Evolutionary conservation across 2,329 filamentous ascomycete genomes (phyloP).

Genomic region (Aspergillus piperis): DNA sequence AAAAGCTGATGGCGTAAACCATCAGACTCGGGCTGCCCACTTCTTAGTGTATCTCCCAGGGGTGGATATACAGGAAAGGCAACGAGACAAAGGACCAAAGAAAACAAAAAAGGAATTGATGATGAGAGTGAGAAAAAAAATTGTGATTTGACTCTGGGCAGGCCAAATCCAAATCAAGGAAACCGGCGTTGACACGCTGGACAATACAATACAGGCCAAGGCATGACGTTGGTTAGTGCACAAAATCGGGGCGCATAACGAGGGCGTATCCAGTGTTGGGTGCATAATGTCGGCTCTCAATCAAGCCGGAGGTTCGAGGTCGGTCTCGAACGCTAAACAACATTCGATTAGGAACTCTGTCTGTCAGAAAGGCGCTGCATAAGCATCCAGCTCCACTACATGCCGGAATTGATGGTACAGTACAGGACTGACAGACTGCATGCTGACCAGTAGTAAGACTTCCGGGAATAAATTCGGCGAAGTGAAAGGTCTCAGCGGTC

Average conservation of each 20-base stretch:
- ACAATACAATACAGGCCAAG: not conserved
- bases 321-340: conserved; percentile 1
- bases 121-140: not conserved
- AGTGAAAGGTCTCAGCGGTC: not conserved
- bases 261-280: not conserved
- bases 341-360: not conserved
- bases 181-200: not conserved
- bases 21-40: not conserved
- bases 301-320: conserved; percentile 6
- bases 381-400: not conserved
- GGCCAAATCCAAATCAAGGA: not conserved
- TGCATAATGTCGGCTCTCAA: not conserved
- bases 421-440: not conserved
- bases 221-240: conserved; percentile 3
- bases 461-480: not conserved
- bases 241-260: not conserved
- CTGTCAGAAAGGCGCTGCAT: not conserved
- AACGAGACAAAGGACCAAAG: not conserved
- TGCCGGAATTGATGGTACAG: not conserved
- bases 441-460: not conserved
- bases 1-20: not conserved
- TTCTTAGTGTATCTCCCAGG: not conserved
- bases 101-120: not conserved
- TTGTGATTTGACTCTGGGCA: not conserved
- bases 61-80: not conserved